Percentiles rank a stretch among this genome's conserved stretches.
These are phyloP conservation scores for Takashimella koratensis DNA, from an alignment of 1,284 basidiomycete species.

Conservation along the genomic window DNA sequence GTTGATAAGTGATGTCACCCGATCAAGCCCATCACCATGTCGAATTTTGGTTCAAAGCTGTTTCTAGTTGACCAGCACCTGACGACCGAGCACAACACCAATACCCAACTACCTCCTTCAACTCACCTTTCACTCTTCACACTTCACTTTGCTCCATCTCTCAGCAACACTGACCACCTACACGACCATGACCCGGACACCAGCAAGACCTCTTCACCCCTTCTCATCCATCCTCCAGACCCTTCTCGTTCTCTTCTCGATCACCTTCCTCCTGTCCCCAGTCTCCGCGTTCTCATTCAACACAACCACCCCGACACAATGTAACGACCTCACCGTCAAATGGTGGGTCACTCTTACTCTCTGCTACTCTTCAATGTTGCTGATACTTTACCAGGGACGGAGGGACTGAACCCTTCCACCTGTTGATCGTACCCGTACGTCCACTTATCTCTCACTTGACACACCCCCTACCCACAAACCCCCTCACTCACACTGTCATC, in stretches of 20 bases:
- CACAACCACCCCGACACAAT: conserved; percentile 35
- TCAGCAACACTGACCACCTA: too few species aligned
- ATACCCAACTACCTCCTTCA: too few species aligned
- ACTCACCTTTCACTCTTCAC: too few species aligned
- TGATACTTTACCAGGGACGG: conserved; percentile 26
- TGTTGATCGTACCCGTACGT: conserved; percentile 38
- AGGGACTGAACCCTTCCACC: conserved; percentile 32
- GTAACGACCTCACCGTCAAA: conserved; percentile 34
- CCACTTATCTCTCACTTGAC: neutral
- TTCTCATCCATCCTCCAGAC: neutral
- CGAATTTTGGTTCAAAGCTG: too few species aligned
- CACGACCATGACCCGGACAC: too few species aligned
- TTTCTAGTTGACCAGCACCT: too few species aligned
- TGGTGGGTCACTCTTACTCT: conserved; percentile 24
- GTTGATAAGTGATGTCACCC: too few species aligned
- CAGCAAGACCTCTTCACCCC: too few species aligned
- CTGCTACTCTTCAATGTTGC: neutral
- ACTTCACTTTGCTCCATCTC: too few species aligned
- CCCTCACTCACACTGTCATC: neutral
- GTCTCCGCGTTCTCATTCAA: conserved; percentile 31
- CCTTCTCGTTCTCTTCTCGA: neutral
- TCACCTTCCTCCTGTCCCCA: neutral
- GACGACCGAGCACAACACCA: too few species aligned
- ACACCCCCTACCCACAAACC: neutral
- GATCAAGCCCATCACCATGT: too few species aligned